A percentile compares a stretch with the other conserved stretches of the same genome.
Conservation (phyloP, 2,329 filamentous ascomycete genomes). For the Cadophora gregata region DNA sequence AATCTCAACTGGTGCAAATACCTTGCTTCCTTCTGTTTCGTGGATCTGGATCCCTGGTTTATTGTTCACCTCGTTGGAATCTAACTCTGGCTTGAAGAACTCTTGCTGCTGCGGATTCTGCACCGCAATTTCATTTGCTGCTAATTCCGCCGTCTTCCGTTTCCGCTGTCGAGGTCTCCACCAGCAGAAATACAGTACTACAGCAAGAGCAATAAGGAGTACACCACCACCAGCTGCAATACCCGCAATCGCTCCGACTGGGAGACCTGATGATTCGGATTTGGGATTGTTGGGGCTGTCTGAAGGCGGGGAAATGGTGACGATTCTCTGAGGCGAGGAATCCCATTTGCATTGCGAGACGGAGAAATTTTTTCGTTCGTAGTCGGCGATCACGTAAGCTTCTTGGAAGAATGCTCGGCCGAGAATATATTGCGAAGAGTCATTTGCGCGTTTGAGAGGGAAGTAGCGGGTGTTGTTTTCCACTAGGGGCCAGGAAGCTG, state of each 20-base stretch:
- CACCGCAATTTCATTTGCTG: not conserved
- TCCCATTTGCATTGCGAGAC: conserved; percentile 48
- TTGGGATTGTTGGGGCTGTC: not conserved
- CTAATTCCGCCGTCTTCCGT: conserved; percentile 9
- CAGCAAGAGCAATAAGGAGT: not conserved
- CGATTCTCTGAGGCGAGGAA: conserved; percentile 40
- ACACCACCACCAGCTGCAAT: conserved; percentile 21
- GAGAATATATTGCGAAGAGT: conserved; percentile 46
- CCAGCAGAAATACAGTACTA: conserved; percentile 18
- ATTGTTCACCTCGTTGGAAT: conserved; percentile 1
- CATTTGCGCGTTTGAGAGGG: conserved; percentile 44
- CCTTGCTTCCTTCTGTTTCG: conserved; percentile 18
- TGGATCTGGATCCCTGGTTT: not conserved
- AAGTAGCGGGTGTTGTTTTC: conserved; percentile 44
- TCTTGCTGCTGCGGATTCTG: conserved; percentile 10
- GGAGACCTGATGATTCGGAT: not conserved
- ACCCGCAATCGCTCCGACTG: conserved; percentile 22
- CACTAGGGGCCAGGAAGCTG: conserved; percentile 44
- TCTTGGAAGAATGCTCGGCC: conserved; percentile 49
- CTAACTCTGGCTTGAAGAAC: conserved; percentile 23
- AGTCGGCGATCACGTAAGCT: conserved; percentile 45
- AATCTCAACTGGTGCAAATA: conserved; percentile 15
- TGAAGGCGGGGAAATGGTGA: conserved; percentile 15
- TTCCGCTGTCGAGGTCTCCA: conserved; percentile 4
- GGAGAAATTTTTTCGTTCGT: conserved; percentile 48